phyloP scores from a whole-genome alignment of 306 rosid genomes.

The Lotus japonicus region DNA sequence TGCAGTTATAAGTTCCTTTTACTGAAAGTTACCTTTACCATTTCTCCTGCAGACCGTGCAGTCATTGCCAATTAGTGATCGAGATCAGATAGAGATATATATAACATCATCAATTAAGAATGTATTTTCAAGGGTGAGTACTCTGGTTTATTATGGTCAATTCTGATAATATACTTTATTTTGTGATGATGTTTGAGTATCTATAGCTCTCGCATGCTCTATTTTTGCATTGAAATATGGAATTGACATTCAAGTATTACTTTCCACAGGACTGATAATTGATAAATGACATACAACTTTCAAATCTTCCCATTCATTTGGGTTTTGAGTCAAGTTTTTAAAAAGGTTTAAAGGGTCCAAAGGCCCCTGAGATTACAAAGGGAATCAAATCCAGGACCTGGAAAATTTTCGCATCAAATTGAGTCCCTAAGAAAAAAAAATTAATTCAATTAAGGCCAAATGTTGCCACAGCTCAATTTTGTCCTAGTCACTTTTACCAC shows the following conservation, averaged over 20 bases:
- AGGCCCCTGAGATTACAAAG: too few relatives aligned
- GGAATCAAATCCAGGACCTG: too few relatives aligned
- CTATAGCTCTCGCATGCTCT: not conserved
- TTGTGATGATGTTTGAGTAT: slow-evolving; percentile 15
- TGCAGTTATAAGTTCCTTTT: not conserved
- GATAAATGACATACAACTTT: not conserved
- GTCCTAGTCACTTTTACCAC: too few relatives aligned
- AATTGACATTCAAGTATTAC: not conserved
- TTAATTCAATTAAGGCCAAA: too few relatives aligned
- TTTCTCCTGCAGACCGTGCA: slow-evolving; percentile 49
- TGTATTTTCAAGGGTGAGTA: slow-evolving; percentile 84
- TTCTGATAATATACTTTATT: slow-evolving; percentile 14
- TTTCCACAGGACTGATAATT: slow-evolving; percentile 8
- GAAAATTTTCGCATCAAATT: too few relatives aligned
- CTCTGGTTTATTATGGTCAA: slow-evolving; percentile 10
- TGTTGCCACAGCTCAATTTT: too few relatives aligned
- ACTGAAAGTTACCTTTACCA: slow-evolving; percentile 10
- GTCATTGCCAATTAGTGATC: slow-evolving; percentile 62
- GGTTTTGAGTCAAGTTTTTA: not conserved
- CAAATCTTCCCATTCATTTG: not conserved
- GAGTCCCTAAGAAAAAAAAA: too few relatives aligned
- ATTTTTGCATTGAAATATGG: slow-evolving; percentile 8
- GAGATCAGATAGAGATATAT: slow-evolving; percentile 87
- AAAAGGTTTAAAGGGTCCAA: too few relatives aligned
- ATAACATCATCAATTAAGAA: slow-evolving; percentile 66